Evolutionary conservation across 306 rosid genomes (phyloP).

Genomic region (Betula pendula): DNA sequence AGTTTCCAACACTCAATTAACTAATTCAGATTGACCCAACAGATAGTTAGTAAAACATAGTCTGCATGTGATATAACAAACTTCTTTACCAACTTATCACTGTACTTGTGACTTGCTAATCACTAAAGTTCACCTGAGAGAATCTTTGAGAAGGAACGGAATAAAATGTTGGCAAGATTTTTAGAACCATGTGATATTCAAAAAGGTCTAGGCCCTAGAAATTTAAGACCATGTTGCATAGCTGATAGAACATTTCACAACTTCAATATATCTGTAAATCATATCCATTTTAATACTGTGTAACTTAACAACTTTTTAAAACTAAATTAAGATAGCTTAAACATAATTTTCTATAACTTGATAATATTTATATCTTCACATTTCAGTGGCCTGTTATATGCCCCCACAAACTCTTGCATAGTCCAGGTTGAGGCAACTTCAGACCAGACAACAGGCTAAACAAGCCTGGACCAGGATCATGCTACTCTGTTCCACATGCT

Average conservation of each 20-base stretch:
- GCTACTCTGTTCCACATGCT: not conserved
- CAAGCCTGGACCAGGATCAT: not conserved
- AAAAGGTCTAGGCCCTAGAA: not conserved
- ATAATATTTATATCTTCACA: not conserved
- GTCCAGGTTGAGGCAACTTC: not conserved
- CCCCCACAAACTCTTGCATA: not conserved
- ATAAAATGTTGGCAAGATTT: not conserved
- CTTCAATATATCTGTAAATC: not conserved
- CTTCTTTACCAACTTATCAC: not conserved
- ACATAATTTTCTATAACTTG: not conserved
- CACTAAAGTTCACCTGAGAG: not conserved
- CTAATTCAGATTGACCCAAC: conserved; percentile 1
- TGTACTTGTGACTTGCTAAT: not conserved
- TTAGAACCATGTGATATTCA: not conserved
- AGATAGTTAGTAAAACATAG: not conserved
- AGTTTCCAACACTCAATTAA: not conserved
- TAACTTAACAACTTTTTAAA: not conserved
- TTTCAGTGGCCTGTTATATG: not conserved
- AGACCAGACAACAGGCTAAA: not conserved
- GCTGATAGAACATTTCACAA: not conserved
- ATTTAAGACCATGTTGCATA: not conserved
- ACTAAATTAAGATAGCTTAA: not conserved
- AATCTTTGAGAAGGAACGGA: not conserved
- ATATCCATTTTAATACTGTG: not conserved
- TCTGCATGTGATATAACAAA: not conserved